These are phyloP conservation scores for Chiua virens DNA, from an alignment of 768 basidiomycete species.

Conservation along the genomic window DNA sequence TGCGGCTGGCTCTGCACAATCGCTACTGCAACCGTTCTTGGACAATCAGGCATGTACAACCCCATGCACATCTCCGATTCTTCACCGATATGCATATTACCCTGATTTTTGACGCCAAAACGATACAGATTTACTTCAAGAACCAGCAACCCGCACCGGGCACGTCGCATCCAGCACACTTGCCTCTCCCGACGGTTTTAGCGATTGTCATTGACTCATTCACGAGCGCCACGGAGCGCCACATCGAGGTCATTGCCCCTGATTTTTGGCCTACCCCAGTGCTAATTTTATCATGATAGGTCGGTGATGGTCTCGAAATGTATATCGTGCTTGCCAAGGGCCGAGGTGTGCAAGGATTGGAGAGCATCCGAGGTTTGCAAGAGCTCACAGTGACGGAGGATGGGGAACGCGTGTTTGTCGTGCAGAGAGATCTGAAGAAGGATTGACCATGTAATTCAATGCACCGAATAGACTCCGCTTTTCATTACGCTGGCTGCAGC, in stretches of 20 bases:
- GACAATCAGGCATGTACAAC: slow-evolving; percentile 86
- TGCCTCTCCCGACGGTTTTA: slow-evolving; percentile 79
- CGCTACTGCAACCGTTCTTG: slow-evolving; percentile 94
- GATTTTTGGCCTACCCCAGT: slow-evolving; percentile 1
- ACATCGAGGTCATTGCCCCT: slow-evolving; percentile 76
- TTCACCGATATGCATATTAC: slow-evolving; percentile 40
- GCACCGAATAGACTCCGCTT: too few species aligned
- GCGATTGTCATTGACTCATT: slow-evolving; percentile 94
- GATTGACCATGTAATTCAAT: slow-evolving; percentile 44
- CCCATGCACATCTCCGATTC: slow-evolving; percentile 33
- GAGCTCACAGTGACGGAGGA: slow-evolving; percentile 63
- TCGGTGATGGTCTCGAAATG: slow-evolving; percentile 94
- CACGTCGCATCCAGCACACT: slow-evolving; percentile 71
- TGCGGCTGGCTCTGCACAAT: slow-evolving; percentile 93
- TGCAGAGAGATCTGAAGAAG: slow-evolving; percentile 80
- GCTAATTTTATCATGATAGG: slow-evolving; percentile 43
- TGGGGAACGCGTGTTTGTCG: slow-evolving; percentile 74
- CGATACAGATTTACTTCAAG: slow-evolving; percentile 94
- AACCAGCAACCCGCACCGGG: slow-evolving; percentile 82
- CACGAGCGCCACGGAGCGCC: slow-evolving; percentile 95
- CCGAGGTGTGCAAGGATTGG: slow-evolving; percentile 58
- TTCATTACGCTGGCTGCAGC: too few species aligned
- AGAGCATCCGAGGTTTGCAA: slow-evolving; percentile 52
- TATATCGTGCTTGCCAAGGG: slow-evolving; percentile 80
- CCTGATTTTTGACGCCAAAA: slow-evolving; percentile 22